A percentile compares a stretch with the other conserved stretches of the same genome.
Conservation (phyloP, 1,284 basidiomycete species). For the Rhodotorula sp. region DNA sequence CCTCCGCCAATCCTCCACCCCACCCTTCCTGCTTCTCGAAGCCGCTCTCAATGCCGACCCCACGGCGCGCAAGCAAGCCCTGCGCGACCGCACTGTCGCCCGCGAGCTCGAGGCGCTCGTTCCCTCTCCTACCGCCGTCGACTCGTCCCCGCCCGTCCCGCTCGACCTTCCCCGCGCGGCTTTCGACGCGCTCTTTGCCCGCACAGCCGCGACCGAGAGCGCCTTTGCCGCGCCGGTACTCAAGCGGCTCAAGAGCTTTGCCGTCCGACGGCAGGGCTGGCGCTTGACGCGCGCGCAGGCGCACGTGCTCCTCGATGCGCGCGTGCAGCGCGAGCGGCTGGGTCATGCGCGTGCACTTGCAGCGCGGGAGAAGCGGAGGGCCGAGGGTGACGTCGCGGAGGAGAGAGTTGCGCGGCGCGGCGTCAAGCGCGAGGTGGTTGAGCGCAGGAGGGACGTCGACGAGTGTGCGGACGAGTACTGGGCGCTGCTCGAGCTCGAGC, state of each 20-base stretch:
- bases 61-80: background rate
- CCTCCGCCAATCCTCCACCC: too few species aligned
- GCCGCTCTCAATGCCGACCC: background rate
- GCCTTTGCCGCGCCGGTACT: conserved; percentile 3
- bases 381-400: background rate
- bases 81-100: background rate
- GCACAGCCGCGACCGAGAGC: background rate
- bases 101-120: conserved; percentile 1
- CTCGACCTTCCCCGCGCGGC: background rate
- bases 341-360: background rate
- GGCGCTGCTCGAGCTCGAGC: background rate
- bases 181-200: conserved; percentile 21
- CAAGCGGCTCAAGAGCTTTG: conserved; percentile 6
- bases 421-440: too few species aligned
- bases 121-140: background rate
- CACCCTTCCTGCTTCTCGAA: background rate
- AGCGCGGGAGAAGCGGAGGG: background rate
- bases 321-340: background rate
- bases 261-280: background rate
- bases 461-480: conserved; percentile 17
- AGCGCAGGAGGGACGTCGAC: conserved; percentile 15
- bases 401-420: background rate
- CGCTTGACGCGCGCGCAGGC: background rate
- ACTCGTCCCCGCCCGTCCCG: background rate
- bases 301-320: background rate